Evolutionary conservation across 179 eudicot species (phyloP), one percentile per base, ranked within the genome.

Genomic region (Silene vulgaris): DNA sequence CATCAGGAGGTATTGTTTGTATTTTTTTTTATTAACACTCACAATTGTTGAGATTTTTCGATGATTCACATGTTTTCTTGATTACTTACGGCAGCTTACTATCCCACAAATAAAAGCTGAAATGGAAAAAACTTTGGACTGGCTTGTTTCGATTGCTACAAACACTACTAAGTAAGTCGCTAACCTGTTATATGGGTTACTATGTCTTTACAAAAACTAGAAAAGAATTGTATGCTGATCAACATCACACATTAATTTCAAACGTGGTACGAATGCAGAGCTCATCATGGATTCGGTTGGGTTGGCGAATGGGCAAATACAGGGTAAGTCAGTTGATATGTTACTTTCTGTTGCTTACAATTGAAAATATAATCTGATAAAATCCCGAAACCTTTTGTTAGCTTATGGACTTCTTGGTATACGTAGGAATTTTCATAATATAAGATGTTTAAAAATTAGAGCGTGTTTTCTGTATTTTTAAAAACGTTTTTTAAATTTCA

Each of bases 281-380:
- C 97, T 45, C 99, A 95, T 86, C 99, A 95, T 80, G 99, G 99
- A 72, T 95, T 95, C 50, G 99, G 99, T 37, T 95, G 99, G 99
- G 99, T 95, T 75, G 99, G 99, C 72, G 99, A 95, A 86, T 95
- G 99, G 99, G 97, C 97, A 64, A 95, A 90, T 79, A 89, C 96
- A 0, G 97, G 99, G 97, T 92, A 76, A 85, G 89, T 75, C 61
- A 11, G 4, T 5, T 26, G 2, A 21, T 3, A 21, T 23, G 1
- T 48, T 29, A 26, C 52, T 71, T 65, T 14, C 59, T 48, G 3
- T 60, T 62, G 48, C 61, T 73, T 12, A 3, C 56, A 56, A 19
- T 13, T 72, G 45, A 37, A 37, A 37, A 37, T 37, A 37, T 37
- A 37, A 37, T 37, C 45, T 3, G 5, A 2, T 16, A 21, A 62